These are phyloP conservation scores for Nicotiana tabacum DNA, from an alignment of 257 asterid species.

Conservation along the genomic window DNA sequence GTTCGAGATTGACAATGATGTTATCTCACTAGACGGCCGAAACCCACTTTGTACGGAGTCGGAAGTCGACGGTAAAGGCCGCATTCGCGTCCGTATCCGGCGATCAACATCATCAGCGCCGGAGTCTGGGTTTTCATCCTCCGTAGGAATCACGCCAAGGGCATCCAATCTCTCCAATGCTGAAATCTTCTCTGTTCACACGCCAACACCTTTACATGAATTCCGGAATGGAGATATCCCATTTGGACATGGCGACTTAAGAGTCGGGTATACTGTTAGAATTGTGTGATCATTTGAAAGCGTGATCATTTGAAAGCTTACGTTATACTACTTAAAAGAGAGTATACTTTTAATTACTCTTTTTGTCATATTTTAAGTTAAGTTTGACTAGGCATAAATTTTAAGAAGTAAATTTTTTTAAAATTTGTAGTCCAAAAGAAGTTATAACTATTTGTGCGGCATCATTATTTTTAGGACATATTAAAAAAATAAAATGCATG, in stretches of 20 bases:
- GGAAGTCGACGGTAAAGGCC: slow-evolving; percentile 46
- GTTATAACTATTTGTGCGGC: too few relatives aligned
- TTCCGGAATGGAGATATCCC: slow-evolving; percentile 14
- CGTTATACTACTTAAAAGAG: too few relatives aligned
- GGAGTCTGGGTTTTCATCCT: slow-evolving; percentile 35
- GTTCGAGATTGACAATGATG: slow-evolving; percentile 54
- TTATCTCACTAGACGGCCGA: slow-evolving; percentile 70
- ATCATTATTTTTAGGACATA: too few relatives aligned
- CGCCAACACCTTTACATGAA: slow-evolving; percentile 39
- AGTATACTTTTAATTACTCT: too few relatives aligned
- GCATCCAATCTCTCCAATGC: slow-evolving; percentile 59
- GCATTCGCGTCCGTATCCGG: slow-evolving; percentile 56
- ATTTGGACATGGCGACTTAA: slow-evolving; percentile 17
- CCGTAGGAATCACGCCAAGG: slow-evolving; percentile 55
- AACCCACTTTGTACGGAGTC: slow-evolving; percentile 70
- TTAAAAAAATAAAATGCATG: too few relatives aligned
- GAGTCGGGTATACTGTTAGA: slow-evolving; percentile 26
- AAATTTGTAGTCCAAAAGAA: too few relatives aligned
- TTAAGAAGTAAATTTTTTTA: too few relatives aligned
- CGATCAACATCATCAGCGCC: slow-evolving; percentile 58
- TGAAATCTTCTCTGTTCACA: slow-evolving; percentile 55
- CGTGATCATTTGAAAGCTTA: too few relatives aligned
- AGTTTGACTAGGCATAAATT: too few relatives aligned
- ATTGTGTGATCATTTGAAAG: too few relatives aligned
- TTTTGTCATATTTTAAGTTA: too few relatives aligned